Evolutionary conservation across 495 filamentous ascomycete genomes (phyloP).

Genomic region (Penicilliopsis zonata): DNA sequence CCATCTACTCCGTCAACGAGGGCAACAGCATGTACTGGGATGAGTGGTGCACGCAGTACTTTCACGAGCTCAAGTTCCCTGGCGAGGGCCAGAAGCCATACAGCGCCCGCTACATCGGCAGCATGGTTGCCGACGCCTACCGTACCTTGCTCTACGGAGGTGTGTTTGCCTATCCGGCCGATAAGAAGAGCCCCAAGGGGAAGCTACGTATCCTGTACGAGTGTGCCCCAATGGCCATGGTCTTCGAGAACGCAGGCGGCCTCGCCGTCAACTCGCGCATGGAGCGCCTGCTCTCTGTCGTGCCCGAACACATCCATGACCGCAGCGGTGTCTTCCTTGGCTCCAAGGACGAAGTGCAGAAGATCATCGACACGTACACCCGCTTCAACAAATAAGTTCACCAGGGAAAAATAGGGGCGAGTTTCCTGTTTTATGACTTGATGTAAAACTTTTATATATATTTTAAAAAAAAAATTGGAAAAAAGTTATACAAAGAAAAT

Average conservation of each 20-base stretch:
- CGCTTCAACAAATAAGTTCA: constrained; percentile 27
- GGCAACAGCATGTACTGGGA: constrained; percentile 96
- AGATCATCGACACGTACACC: constrained; percentile 61
- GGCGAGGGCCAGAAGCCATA: constrained; percentile 74
- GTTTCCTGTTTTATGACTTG: neutral
- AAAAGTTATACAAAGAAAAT: neutral
- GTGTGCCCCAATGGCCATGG: constrained; percentile 98
- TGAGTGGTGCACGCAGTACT: constrained; percentile 75
- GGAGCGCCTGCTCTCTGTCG: constrained; percentile 78
- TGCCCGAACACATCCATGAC: constrained; percentile 92
- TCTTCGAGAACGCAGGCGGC: constrained; percentile 97
- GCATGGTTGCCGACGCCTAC: constrained; percentile 98
- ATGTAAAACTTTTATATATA: constrained; percentile 1
- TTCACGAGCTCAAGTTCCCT: constrained; percentile 74
- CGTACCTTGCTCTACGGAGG: constrained; percentile 90
- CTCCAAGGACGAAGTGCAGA: constrained; percentile 88
- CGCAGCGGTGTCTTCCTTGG: constrained; percentile 92
- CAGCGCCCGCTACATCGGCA: constrained; percentile 87
- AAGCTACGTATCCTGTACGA: constrained; percentile 97
- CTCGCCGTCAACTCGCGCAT: constrained; percentile 82
- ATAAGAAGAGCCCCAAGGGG: constrained; percentile 96
- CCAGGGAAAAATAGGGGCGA: neutral
- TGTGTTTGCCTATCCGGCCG: constrained; percentile 93
- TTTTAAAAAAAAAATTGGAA: neutral
- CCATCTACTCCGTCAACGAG: constrained; percentile 98